Evolutionary conservation across 2,329 filamentous ascomycete genomes (phyloP), one percentile per base, ranked within the genome.

Genomic region (Fusarium ambrosium): DNA sequence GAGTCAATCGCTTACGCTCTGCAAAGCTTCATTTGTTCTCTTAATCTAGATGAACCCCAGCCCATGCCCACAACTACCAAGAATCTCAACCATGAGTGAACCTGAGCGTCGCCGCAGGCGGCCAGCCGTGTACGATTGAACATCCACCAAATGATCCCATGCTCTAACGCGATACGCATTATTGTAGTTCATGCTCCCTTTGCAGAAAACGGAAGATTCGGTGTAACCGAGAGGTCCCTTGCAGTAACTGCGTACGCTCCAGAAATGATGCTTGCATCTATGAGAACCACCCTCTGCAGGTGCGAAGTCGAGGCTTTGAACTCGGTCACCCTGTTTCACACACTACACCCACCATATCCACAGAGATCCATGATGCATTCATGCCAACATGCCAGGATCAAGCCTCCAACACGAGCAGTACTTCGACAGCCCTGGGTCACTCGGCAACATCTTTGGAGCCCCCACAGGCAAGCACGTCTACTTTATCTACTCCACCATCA

Each of bases 191-290:
- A 1, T 87, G 85, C 66, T 78, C 81, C 10, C 79, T 84, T 7
- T 87, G 85, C 66, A 79, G 85, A 11, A 80, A 79, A n/a, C 84
- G 85, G 60, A 87, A 87, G 70, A 82, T 86, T 18, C 80, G 82
- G n/a, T 87, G 85, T 64, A 82, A 87, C 64, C 80, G 83, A 36
- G 79, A 82, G 27, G 73, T 72, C 4, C 85, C 85, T 0, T 87
- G 85, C 68, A 80, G 78, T 67, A 86, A 86, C 67, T 87, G 85
- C 61, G 66, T 82, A 5, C 80, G 81, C 9, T 83, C 84, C n/a
- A 82, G 79, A 64, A 82, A 70, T 6, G 77, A 76, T 2, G 72
- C 76, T 4, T 86, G 84, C 61, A 66, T 80, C 9, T 85, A 85
- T 61, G 78, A 81, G 5, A 78, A 79, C 22, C 67, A 71, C 2